These are phyloP conservation scores for Aspergillus novoparasiticus DNA, from an alignment of 2,329 filamentous ascomycete genomes.

Conservation along the genomic window DNA sequence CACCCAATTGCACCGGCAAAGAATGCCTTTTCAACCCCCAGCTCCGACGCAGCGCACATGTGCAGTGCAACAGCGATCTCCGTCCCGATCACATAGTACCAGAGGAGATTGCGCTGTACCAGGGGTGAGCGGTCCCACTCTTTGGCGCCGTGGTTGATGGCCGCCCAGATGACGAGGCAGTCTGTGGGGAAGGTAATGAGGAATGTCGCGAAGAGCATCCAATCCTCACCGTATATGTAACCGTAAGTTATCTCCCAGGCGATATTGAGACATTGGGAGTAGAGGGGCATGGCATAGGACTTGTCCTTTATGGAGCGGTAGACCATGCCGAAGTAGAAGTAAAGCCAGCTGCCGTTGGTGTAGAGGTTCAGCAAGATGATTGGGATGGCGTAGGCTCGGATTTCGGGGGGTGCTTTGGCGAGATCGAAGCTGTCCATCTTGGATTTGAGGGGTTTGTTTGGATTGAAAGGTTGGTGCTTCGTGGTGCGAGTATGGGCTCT, in stretches of 20 bases:
- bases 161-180: neutral
- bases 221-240: neutral
- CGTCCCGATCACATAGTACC: neutral
- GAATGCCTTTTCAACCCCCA: neutral
- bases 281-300: neutral
- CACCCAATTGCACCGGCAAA: neutral
- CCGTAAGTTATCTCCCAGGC: neutral
- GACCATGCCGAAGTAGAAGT: neutral
- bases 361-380: neutral
- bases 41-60: neutral
- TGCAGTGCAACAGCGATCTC: neutral
- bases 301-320: neutral
- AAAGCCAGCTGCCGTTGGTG: neutral
- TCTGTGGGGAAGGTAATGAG: neutral
- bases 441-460: too few relatives aligned
- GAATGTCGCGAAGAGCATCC: neutral
- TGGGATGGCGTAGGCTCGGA: neutral
- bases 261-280: neutral
- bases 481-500: too few relatives aligned
- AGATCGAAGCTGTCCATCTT: neutral
- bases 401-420: neutral
- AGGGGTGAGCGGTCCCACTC: neutral
- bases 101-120: neutral
- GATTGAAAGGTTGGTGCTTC: neutral
- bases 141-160: neutral